Evolutionary conservation across 2,329 filamentous ascomycete genomes (phyloP).

Genomic region (Aspergillus versicolor): DNA sequence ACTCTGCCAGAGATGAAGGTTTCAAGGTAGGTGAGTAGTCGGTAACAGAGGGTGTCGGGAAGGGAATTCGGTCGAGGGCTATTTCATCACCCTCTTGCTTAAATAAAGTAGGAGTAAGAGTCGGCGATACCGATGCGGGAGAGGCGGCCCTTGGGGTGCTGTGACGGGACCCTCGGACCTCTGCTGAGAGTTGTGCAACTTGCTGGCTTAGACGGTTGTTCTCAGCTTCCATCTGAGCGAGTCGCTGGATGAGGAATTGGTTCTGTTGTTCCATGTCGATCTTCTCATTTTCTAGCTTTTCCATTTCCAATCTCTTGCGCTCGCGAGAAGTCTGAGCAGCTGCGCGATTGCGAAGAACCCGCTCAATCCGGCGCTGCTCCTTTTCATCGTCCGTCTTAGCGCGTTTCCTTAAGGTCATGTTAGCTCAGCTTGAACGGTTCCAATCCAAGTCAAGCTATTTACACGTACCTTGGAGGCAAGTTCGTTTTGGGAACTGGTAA

Average conservation of each 20-base stretch:
- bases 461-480: constrained; percentile 75
- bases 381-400: constrained; percentile 99
- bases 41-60: constrained; percentile 38
- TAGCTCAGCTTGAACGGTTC: constrained; percentile 2
- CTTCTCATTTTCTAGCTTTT: constrained; percentile 71
- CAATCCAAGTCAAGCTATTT: background rate
- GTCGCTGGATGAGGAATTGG: constrained; percentile 64
- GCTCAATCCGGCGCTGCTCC: constrained; percentile 94
- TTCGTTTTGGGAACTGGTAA: constrained; percentile 96
- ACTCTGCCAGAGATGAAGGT: constrained; percentile 50
- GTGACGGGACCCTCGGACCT: constrained; percentile 43
- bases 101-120: constrained; percentile 42
- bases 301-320: constrained; percentile 85
- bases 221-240: constrained; percentile 60
- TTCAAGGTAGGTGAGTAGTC: constrained; percentile 42
- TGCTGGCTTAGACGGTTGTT: constrained; percentile 51
- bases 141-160: constrained; percentile 39
- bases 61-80: constrained; percentile 40
- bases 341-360: constrained; percentile 91
- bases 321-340: constrained; percentile 96
- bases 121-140: constrained; percentile 36
- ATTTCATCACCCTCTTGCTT: constrained; percentile 46
- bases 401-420: constrained; percentile 66
- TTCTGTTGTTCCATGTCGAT: constrained; percentile 68
- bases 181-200: constrained; percentile 50